A percentile compares a stretch with the other conserved stretches of the same genome.
Evolutionary conservation across 148 eudicot genomes (phyloP).

Genomic region (Rhododendron simsii): DNA sequence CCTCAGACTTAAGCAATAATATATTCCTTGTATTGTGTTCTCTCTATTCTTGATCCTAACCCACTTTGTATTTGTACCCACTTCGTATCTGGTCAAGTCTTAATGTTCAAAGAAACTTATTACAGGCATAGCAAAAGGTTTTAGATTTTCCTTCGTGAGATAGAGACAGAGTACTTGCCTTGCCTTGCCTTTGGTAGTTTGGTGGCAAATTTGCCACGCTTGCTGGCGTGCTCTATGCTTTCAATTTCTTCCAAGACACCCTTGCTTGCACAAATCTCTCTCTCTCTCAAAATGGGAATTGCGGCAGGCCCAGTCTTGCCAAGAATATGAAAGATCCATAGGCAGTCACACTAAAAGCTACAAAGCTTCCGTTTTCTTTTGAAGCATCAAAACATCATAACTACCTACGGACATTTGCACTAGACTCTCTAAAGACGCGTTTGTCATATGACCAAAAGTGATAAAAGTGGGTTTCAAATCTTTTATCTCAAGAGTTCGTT

Average conservation of each 20-base stretch:
- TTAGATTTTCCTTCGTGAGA: neutral
- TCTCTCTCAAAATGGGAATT: neutral
- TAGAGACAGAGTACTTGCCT: neutral
- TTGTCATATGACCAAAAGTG: neutral
- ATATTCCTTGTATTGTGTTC: too few species aligned
- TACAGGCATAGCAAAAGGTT: neutral
- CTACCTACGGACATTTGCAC: neutral
- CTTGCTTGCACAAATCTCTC: neutral
- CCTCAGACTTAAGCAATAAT: too few species aligned
- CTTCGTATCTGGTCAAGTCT: too few species aligned
- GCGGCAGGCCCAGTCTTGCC: neutral
- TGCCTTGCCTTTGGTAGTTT: too few species aligned
- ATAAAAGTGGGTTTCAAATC: too few species aligned
- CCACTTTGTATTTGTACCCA: too few species aligned
- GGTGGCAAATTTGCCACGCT: neutral
- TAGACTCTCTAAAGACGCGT: neutral
- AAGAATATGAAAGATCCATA: neutral
- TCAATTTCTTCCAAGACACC: slow-evolving; percentile 5
- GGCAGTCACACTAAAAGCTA: neutral
- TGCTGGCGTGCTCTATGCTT: neutral
- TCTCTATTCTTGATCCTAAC: too few species aligned
- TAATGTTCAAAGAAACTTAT: neutral
- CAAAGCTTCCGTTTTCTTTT: neutral
- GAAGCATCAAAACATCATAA: neutral
- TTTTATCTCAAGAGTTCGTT: too few species aligned